Evolutionary conservation across 2,329 filamentous ascomycete genomes (phyloP), one percentile per base, ranked within the genome.

Genomic region (Clarireedia hainanense): DNA sequence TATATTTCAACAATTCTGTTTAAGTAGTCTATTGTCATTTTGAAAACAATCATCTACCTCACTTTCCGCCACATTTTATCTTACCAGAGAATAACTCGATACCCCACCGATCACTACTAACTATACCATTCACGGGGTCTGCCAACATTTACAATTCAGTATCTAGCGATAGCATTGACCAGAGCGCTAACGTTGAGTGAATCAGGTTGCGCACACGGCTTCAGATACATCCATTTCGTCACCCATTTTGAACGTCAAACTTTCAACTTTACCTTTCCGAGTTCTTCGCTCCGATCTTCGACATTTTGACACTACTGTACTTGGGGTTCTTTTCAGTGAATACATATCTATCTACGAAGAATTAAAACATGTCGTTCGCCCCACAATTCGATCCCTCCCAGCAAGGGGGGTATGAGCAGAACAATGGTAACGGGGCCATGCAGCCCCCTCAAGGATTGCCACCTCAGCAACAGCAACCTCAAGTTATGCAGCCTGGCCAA

Each of bases 371-470:
- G 27, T 49, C 47, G n/a, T 49, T 49, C 5, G 27, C 17, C 6
- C 15, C 26, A 4, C 27, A 49, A 30, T 81, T 81, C 71, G 81
- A 85, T 66, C 75, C 78, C 61, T 84, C 81, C 69, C 81, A 83
- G 70, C 79, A 80, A 64, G 72, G 73, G 61, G 75, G 77, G 62
- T 80, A 80, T 70, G 77, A 74, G 54, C 74, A 74, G 61, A 64
- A 63, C 26, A 60, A 72, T 71, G 60, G 60, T 43, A 61, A 64
- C 56, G 61, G 61, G 61, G 58, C 63, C 61, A 61, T 76, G 76
- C 64, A 71, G 76, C 64, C 76, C 58, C 74, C 77, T 15, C 65
- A 63, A 52, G 61, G 62, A 59, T 78, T 84, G 73, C 75, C 76
- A 47, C 75, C 73, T 23, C 60, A 63, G n/a, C 66, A 66, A 47